These are phyloP conservation scores for Margaritispora aquatica DNA, from an alignment of 495 filamentous ascomycete genomes.

Conservation along the genomic window DNA sequence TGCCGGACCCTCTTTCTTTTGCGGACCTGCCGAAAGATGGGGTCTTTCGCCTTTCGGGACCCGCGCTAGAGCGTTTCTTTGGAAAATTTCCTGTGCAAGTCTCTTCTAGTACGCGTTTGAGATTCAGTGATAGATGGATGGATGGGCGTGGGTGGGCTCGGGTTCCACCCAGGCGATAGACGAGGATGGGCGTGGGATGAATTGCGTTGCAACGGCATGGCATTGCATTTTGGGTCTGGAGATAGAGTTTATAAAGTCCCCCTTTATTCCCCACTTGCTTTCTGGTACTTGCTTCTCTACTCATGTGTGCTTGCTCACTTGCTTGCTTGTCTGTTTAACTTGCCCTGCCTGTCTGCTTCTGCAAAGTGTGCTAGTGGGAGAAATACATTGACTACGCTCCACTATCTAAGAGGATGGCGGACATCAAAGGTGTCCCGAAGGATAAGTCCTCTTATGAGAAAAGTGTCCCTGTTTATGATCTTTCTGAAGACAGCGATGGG, in stretches of 20 bases:
- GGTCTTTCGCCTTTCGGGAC: background rate
- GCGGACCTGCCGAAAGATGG: background rate
- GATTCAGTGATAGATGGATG: background rate
- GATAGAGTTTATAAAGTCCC: too few species aligned
- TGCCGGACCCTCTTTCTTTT: too few species aligned
- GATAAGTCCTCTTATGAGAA: constrained; percentile 5
- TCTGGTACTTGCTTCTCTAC: too few species aligned
- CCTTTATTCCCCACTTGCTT: too few species aligned
- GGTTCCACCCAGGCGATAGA: background rate
- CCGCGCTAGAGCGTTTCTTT: too few species aligned
- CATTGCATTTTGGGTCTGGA: too few species aligned
- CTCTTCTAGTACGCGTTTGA: background rate
- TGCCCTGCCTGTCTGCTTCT: too few species aligned
- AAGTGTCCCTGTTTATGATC: constrained; percentile 2
- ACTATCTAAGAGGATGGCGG: too few species aligned
- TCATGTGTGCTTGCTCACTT: background rate
- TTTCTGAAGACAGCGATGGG: background rate
- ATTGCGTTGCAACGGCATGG: too few species aligned
- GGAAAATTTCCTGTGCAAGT: background rate
- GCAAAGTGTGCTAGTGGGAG: too few species aligned
- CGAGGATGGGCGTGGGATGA: too few species aligned
- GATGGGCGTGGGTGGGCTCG: background rate
- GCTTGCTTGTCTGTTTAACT: background rate
- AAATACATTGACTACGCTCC: too few species aligned
- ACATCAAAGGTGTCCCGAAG: background rate